These are phyloP conservation scores for Aspergillus cavernicola DNA, from an alignment of 495 filamentous ascomycete genomes.

Conservation along the genomic window DNA sequence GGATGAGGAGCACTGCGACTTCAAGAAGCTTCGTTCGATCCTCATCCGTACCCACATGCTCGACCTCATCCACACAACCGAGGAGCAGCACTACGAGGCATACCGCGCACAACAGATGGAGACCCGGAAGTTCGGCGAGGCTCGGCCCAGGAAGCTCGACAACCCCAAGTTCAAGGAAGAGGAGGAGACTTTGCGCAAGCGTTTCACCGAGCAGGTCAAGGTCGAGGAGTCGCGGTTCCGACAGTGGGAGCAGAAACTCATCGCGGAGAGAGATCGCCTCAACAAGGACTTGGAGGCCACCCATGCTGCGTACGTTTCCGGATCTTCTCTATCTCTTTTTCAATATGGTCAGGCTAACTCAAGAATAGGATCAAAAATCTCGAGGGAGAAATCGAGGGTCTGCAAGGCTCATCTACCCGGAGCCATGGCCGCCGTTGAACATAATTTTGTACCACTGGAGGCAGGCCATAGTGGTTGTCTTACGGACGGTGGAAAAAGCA, in stretches of 20 bases:
- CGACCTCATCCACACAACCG: constrained; percentile 97
- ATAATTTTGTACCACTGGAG: constrained; percentile 13
- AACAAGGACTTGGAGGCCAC: constrained; percentile 99
- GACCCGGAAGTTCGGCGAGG: constrained; percentile 98
- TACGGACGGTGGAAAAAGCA: constrained; percentile 30
- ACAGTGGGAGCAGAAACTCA: constrained; percentile 99
- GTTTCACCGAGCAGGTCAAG: constrained; percentile 99
- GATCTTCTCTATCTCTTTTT: neutral
- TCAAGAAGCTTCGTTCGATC: constrained; percentile 99
- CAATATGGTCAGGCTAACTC: constrained; percentile 24
- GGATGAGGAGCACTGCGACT: constrained; percentile 99
- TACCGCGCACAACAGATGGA: constrained; percentile 99
- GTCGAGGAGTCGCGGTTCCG: constrained; percentile 98
- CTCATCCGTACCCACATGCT: constrained; percentile 99
- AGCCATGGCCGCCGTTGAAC: constrained; percentile 92
- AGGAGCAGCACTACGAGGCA: constrained; percentile 97
- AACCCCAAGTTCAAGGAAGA: constrained; percentile 99
- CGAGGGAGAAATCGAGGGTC: constrained; percentile 84
- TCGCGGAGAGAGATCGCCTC: constrained; percentile 92
- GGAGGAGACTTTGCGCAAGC: constrained; percentile 94
- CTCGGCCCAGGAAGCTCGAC: constrained; percentile 92
- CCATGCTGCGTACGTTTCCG: constrained; percentile 78
- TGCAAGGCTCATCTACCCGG: constrained; percentile 89
- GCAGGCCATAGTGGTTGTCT: constrained; percentile 15
- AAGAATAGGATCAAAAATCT: constrained; percentile 78